These are phyloP conservation scores for Macrophomina phaseolina DNA, from an alignment of 2,329 filamentous ascomycete genomes.

Conservation along the genomic window DNA sequence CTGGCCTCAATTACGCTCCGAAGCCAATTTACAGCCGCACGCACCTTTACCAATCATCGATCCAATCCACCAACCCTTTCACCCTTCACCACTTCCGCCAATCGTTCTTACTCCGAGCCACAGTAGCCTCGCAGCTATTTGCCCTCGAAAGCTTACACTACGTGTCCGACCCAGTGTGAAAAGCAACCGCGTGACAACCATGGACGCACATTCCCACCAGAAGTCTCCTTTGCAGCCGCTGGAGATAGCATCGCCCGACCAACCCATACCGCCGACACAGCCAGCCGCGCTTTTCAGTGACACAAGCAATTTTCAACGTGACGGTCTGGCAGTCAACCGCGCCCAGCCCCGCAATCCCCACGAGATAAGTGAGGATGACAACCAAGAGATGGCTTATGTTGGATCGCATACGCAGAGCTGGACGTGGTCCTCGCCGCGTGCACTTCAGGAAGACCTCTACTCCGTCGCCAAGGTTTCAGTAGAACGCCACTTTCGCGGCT, in stretches of 20 bases:
- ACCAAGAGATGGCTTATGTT: not conserved
- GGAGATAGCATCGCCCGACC: not conserved
- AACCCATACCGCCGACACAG: not conserved
- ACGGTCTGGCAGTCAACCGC: not conserved
- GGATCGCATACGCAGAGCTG: slow-evolving; percentile 19
- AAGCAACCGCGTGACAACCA: not conserved
- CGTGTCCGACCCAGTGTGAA: not conserved
- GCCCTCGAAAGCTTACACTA: not conserved
- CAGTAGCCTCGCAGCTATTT: not conserved
- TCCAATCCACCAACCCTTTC: not conserved
- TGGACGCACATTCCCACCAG: not conserved
- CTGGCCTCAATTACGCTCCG: not conserved
- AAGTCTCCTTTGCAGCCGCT: not conserved
- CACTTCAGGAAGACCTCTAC: slow-evolving; percentile 18
- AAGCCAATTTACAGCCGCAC: not conserved
- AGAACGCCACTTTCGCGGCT: slow-evolving; percentile 23
- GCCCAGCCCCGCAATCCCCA: not conserved
- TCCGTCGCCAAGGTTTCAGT: slow-evolving; percentile 17
- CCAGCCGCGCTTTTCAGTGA: not conserved
- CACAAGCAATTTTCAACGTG: not conserved
- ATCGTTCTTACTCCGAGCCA: no score
- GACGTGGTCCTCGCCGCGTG: slow-evolving; percentile 22
- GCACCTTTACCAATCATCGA: not conserved
- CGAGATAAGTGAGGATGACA: not conserved
- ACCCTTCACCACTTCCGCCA: not conserved